phyloP scores from a whole-genome alignment of 202 grass and related monocot genomes.

The Schoenoplectus triqueter region DNA sequence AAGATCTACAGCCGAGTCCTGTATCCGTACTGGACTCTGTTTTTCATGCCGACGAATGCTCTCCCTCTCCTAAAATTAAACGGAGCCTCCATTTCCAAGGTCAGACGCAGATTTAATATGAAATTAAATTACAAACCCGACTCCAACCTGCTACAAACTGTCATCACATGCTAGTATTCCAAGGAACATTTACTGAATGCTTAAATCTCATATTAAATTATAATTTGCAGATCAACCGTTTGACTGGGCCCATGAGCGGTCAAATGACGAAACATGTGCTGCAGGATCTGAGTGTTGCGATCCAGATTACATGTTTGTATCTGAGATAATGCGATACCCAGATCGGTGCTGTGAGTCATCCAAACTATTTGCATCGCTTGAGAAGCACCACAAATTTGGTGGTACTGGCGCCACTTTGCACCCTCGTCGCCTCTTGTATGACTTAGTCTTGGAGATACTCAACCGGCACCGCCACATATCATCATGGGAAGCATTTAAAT shows the following conservation, averaged over 20 bases:
- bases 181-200: slow-evolving; percentile 20
- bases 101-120: not conserved
- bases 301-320: slow-evolving; percentile 74
- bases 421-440: slow-evolving; percentile 59
- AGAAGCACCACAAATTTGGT: slow-evolving; percentile 31
- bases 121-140: not conserved
- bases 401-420: slow-evolving; percentile 30
- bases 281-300: slow-evolving; percentile 28
- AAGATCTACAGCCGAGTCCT: slow-evolving; percentile 78
- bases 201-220: not conserved
- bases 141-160: not conserved
- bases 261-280: not conserved
- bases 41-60: slow-evolving; percentile 75
- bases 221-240: slow-evolving; percentile 22
- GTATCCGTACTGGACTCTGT: slow-evolving; percentile 76
- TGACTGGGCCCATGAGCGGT: slow-evolving; percentile 50
- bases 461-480: slow-evolving; percentile 49
- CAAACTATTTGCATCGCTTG: slow-evolving; percentile 45
- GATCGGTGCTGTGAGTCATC: slow-evolving; percentile 30
- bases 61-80: slow-evolving; percentile 58
- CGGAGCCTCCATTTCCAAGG: slow-evolving; percentile 56
- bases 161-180: not conserved
- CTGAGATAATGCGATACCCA: slow-evolving; percentile 48
- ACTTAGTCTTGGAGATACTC: slow-evolving; percentile 58
- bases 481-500: slow-evolving; percentile 51